Conservation (phyloP, 805 yeast species). For the Lachancea sp. region DNA sequence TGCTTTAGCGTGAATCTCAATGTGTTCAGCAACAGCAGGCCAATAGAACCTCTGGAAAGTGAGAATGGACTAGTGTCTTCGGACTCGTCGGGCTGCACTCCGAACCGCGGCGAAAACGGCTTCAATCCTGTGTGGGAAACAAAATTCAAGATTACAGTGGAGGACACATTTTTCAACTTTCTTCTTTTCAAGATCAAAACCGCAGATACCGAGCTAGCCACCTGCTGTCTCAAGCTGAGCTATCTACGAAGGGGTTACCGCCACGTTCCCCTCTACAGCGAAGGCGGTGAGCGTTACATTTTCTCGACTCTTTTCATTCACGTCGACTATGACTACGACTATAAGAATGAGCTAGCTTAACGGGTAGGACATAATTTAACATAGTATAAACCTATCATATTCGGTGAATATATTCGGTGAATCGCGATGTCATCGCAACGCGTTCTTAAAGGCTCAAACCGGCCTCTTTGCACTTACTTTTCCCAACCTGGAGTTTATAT, state of each 20-base stretch:
- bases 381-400: too few relatives aligned
- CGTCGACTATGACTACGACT: constrained; percentile 2
- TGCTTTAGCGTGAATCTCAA: constrained; percentile 25
- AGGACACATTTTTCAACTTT: constrained; percentile 45
- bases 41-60: constrained; percentile 17
- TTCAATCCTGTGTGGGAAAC: constrained; percentile 83
- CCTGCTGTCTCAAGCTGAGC: constrained; percentile 52
- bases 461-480: not conserved
- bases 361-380: too few relatives aligned
- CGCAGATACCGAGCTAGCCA: constrained; percentile 45
- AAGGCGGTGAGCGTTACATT: constrained; percentile 71
- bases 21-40: constrained; percentile 14
- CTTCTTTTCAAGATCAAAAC: constrained; percentile 47
- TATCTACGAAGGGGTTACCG: constrained; percentile 73
- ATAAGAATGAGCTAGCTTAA: too few relatives aligned
- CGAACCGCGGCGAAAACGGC: constrained; percentile 57
- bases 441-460: too few relatives aligned
- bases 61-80: constrained; percentile 19
- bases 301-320: constrained; percentile 50
- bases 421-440: too few relatives aligned
- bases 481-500: not conserved
- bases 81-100: constrained; percentile 20
- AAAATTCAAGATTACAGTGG: constrained; percentile 37
- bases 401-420: too few relatives aligned
- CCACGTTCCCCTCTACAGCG: constrained; percentile 69